phyloP scores from a whole-genome alignment of 1,139 yeast species.

The Yamadazyma oceani region DNA sequence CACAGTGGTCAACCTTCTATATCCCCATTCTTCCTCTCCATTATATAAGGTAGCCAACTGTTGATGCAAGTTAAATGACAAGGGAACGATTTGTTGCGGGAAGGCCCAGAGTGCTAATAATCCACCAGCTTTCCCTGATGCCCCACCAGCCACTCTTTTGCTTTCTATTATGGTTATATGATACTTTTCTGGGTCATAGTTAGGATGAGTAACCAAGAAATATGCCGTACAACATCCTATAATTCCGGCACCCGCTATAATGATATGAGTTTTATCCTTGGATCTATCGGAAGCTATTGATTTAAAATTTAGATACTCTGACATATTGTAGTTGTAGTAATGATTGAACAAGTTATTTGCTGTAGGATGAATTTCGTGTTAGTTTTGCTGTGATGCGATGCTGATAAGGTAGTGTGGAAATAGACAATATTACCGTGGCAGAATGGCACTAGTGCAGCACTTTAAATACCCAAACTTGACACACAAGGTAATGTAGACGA shows the following conservation, averaged over 20 bases:
- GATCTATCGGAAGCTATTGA: conserved; percentile 55
- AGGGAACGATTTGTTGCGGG: conserved; percentile 90
- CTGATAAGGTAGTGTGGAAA: too few species aligned
- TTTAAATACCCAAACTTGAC: too few species aligned
- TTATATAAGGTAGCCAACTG: conserved; percentile 74
- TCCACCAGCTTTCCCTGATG: conserved; percentile 98
- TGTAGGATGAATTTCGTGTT: too few species aligned
- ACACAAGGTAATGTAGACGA: too few species aligned
- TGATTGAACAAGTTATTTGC: too few species aligned
- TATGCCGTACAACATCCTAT: conserved; percentile 96
- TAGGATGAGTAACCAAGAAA: conserved; percentile 79
- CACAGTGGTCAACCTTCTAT: conserved; percentile 82
- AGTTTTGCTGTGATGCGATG: too few species aligned
- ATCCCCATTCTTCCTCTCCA: conserved; percentile 91
- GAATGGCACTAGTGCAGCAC: too few species aligned
- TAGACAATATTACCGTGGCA: too few species aligned
- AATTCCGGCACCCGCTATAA: conserved; percentile 91
- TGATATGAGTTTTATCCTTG: conserved; percentile 64
- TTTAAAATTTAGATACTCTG: conserved; percentile 38
- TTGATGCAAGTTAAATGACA: conserved; percentile 83
- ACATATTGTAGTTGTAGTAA: conserved; percentile 17
- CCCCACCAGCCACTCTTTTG: conserved; percentile 94
- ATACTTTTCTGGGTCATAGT: conserved; percentile 66
- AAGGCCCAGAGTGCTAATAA: conserved; percentile 93
- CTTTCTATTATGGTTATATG: conserved; percentile 89